Conservation (phyloP, 495 filamentous ascomycete genomes). For the Xanthoparmelia taractica region DNA sequence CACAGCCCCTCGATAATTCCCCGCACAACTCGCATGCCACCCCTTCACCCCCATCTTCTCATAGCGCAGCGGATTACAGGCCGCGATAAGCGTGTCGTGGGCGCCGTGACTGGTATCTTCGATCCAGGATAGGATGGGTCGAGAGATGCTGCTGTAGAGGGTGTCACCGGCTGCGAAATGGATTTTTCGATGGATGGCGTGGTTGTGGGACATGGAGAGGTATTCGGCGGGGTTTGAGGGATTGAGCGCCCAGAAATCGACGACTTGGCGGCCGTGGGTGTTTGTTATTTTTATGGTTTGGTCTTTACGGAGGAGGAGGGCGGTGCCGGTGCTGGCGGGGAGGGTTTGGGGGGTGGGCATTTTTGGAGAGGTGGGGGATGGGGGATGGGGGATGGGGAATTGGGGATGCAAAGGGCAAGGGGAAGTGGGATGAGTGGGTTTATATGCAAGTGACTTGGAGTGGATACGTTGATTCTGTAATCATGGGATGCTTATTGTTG, state of each 20-base stretch:
- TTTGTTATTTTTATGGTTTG: conserved; percentile 46
- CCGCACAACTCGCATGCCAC: conserved; percentile 37
- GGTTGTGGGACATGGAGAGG: conserved; percentile 39
- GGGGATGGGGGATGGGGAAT: not conserved
- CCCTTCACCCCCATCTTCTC: conserved; percentile 28
- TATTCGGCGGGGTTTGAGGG: conserved; percentile 20
- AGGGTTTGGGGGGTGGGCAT: not conserved
- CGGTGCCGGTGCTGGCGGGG: conserved; percentile 36
- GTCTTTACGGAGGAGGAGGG: conserved; percentile 32
- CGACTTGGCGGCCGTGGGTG: conserved; percentile 45
- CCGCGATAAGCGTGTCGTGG: conserved; percentile 38
- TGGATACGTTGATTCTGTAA: not conserved
- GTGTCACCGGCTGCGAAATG: conserved; percentile 31
- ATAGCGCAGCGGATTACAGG: conserved; percentile 37
- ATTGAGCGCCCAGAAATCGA: conserved; percentile 44
- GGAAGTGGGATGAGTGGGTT: not conserved
- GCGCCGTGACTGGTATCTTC: conserved; percentile 38
- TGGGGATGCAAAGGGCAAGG: not conserved
- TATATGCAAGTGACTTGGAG: not conserved
- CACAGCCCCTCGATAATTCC: conserved; percentile 37
- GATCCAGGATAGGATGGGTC: conserved; percentile 32
- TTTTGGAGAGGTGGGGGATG: not conserved
- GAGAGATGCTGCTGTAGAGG: conserved; percentile 31
- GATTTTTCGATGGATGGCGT: conserved; percentile 30
- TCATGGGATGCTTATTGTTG: not conserved